A percentile compares a stretch with the other conserved stretches of the same genome.
Evolutionary conservation across 2,329 filamentous ascomycete genomes (phyloP).

Genomic region (Pseudogymnoascus sp.): DNA sequence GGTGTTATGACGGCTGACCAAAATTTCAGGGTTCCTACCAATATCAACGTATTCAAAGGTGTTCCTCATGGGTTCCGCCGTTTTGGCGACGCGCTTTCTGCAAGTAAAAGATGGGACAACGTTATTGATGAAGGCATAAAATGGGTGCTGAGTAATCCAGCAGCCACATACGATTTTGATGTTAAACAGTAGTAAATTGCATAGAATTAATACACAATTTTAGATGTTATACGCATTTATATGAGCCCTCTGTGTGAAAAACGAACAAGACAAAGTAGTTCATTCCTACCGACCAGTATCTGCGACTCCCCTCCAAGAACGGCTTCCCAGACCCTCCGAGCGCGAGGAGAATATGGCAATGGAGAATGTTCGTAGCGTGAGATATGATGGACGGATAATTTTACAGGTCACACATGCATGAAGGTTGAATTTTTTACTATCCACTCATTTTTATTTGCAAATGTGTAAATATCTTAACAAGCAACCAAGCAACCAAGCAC

Average conservation of each 20-base stretch:
- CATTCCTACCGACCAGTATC: not conserved
- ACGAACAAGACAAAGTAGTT: not conserved
- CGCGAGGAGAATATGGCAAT: not conserved
- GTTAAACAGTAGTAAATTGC: not conserved
- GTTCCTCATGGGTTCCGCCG: conserved; percentile 42
- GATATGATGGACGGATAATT: not conserved
- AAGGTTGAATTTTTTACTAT: not conserved
- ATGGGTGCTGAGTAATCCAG: conserved; percentile 33
- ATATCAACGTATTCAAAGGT: conserved; percentile 40
- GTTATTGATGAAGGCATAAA: conserved; percentile 35
- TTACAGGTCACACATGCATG: not conserved
- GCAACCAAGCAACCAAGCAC: not conserved
- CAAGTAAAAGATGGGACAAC: conserved; percentile 34
- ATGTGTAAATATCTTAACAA: not conserved
- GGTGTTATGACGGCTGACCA: not conserved
- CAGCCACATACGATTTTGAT: conserved; percentile 19
- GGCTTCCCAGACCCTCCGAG: not conserved
- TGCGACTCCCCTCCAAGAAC: not conserved
- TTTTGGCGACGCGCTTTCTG: conserved; percentile 33
- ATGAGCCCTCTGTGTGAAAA: not conserved
- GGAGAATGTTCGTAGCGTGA: not conserved
- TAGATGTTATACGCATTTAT: not conserved
- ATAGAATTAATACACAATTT: not conserved
- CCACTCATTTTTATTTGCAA: conserved; percentile 9
- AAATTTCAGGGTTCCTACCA: conserved; percentile 35